Base-by-base conservation (phyloP, 2,329 filamentous ascomycete species). In the Beauveria medogensis region DNA sequence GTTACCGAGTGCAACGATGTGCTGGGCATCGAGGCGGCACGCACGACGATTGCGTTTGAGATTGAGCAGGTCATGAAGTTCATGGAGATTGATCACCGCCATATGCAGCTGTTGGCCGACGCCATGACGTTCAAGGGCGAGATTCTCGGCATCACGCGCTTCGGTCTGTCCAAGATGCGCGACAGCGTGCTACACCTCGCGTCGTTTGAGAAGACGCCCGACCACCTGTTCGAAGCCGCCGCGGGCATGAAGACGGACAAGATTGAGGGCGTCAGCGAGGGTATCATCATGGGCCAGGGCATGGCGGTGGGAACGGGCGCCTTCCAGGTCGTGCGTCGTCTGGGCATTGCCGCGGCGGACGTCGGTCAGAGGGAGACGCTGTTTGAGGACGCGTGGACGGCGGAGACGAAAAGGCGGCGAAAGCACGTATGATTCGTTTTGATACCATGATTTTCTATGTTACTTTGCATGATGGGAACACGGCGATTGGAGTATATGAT, bases 111-210 rank as follows among this genome's bases (percentile, higher is more conserved):
- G 20, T 84, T 99, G 2, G 93, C 94, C 12, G 94, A 99, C 70
- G 92, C 97, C 59, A 99, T 99, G 94, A 97, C 94, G 1, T 97
- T 93, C 82, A 97, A 97, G 78, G 94, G 94, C 55, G 93, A 97
- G 67, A 90, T 99, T 0, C 82, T 97, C 20, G 94, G 94, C 56
- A 99, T 99, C 71, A 99, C 94, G 2, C 88, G 94, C 37, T 97
- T 97, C 73, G 94, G 94, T 56, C 81, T 99, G 28, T 90, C 92
- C 61, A 99, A 97, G 80, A 97, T 96, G 89, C 83, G 94, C 56
- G 94, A 99, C 73, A 90, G 85, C 18, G 94, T 97, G 12, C 78
- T 99, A 60, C 94, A 99, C 74, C 82, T 99, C 14, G 94, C 94
- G 0, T 93, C 89, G 20, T 99, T 99, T 71, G 94, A 99, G 76